Evolutionary conservation across 2,329 filamentous ascomycete species (phyloP).

Genomic region (Xylaria multiplex): DNA sequence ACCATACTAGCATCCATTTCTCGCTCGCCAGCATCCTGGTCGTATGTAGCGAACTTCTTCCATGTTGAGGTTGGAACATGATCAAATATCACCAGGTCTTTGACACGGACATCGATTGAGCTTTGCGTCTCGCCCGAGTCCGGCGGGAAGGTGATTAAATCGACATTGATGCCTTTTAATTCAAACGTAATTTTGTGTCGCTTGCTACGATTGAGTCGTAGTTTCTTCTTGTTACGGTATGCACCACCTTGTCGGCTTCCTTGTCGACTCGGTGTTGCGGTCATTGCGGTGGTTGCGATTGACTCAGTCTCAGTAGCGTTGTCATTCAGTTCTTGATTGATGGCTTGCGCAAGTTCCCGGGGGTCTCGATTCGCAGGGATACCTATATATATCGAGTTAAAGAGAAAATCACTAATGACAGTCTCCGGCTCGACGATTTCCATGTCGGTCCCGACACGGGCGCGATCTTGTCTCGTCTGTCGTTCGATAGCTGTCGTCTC

Average conservation of each 20-base stretch:
- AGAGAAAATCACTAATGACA: conserved; percentile 92
- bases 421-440: conserved; percentile 83
- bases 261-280: conserved; percentile 65
- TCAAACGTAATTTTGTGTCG: conserved; percentile 97
- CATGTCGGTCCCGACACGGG: conserved; percentile 66
- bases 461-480: conserved; percentile 66
- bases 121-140: conserved; percentile 83
- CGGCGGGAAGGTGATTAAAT: conserved; percentile 82
- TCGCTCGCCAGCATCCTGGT: conserved; percentile 84
- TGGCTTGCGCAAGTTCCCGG: conserved; percentile 80
- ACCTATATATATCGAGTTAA: conserved; percentile 98
- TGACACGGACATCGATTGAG: conserved; percentile 84
- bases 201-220: conserved; percentile 85
- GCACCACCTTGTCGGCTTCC: conserved; percentile 58
- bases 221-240: conserved; percentile 62
- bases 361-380: conserved; percentile 89
- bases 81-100: conserved; percentile 90
- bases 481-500: conserved; percentile 84
- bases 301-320: conserved; percentile 89
- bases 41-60: conserved; percentile 97
- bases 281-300: conserved; percentile 78
- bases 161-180: conserved; percentile 82
- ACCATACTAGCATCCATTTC: conserved; percentile 91
- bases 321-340: conserved; percentile 90
- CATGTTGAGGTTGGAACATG: conserved; percentile 95